A percentile compares a stretch with the other conserved stretches of the same genome.
phyloP scores from a whole-genome alignment of 2,329 filamentous ascomycete species.

The Paraphaeosphaeria minitans region DNA sequence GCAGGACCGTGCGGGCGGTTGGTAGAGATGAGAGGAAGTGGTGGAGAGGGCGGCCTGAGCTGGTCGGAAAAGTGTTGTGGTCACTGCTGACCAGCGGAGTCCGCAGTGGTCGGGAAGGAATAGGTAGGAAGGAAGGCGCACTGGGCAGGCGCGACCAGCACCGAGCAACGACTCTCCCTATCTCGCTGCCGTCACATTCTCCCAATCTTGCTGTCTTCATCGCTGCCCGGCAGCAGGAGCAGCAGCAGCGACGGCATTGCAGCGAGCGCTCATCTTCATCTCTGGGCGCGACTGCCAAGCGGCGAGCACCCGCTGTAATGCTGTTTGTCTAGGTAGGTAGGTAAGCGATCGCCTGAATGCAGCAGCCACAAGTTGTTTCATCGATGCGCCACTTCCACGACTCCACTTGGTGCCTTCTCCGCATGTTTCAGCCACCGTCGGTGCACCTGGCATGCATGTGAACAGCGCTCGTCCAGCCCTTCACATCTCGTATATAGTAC shows the following conservation, averaged over 20 bases:
- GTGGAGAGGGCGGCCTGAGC: constrained; percentile 2
- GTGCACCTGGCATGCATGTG: not conserved
- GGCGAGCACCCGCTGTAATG: not conserved
- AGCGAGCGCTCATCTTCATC: constrained; percentile 8
- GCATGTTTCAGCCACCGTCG: constrained; percentile 1
- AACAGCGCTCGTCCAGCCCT: constrained; percentile 8
- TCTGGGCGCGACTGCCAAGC: not conserved
- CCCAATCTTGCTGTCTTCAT: not conserved
- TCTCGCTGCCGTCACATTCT: not conserved
- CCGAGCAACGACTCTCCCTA: no score
- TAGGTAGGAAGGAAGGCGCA: not conserved
- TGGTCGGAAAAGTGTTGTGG: constrained; percentile 1
- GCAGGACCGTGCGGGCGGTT: not conserved
- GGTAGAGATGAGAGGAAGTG: not conserved
- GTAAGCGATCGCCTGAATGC: constrained; percentile 1
- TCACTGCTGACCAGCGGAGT: constrained; percentile 6
- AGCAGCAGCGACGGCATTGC: not conserved
- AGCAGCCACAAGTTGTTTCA: constrained; percentile 6
- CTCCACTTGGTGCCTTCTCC: constrained; percentile 6
- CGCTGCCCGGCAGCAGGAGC: not conserved
- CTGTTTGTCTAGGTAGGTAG: not conserved
- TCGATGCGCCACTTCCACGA: not conserved
- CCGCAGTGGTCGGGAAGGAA: constrained; percentile 3
- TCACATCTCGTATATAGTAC: not conserved
- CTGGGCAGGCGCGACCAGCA: constrained; percentile 3